Percentiles rank a stretch among this genome's conserved stretches.
These are phyloP conservation scores for Aspergillus carbonarius DNA, from an alignment of 2,329 filamentous ascomycete genomes.

Conservation along the genomic window DNA sequence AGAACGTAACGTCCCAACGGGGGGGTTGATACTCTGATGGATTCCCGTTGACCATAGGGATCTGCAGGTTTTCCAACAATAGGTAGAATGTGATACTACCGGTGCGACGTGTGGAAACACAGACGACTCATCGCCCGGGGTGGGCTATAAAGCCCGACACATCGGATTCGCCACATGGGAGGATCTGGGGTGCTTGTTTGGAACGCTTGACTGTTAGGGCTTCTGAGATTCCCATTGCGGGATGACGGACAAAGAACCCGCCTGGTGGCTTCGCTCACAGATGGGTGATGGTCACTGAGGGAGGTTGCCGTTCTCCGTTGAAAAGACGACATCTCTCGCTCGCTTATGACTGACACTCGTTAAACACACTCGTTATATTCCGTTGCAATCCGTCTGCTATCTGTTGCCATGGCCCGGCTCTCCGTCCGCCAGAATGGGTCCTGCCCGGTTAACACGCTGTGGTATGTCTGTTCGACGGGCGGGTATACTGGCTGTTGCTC, in stretches of 20 bases:
- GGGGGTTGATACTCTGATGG: not conserved
- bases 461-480: constrained; percentile 28
- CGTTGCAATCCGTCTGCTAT: not conserved
- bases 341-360: not conserved
- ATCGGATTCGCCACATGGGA: not conserved
- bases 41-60: not conserved
- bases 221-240: not conserved
- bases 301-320: no score
- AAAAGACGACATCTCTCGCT: no score
- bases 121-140: not conserved
- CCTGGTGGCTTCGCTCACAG: no score
- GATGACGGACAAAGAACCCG: not conserved
- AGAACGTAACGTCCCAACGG: not conserved
- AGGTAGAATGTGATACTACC: not conserved
- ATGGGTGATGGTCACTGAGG: no score
- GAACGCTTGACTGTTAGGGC: not conserved
- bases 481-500: constrained; percentile 35
- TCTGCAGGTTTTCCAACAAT: not conserved
- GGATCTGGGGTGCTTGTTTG: not conserved
- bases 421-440: constrained; percentile 7
- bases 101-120: not conserved
- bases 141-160: not conserved
- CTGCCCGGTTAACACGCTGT: constrained; percentile 23
- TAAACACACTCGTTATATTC: not conserved
- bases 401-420: constrained; percentile 10